Conservation (phyloP, 768 basidiomycete species). For the Boletus subcaerulescens region DNA sequence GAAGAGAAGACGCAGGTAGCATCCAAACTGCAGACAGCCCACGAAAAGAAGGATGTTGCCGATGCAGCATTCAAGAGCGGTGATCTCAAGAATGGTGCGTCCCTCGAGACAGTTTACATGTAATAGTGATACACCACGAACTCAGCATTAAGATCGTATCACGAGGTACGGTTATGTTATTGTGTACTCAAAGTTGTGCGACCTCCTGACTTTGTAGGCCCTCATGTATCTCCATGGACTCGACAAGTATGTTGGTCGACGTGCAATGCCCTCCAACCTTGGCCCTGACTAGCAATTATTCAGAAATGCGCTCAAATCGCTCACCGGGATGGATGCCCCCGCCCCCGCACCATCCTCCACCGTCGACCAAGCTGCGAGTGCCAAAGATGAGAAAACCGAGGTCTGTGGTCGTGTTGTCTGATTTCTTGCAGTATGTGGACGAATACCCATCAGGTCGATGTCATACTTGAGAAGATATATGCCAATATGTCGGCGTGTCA, state of each 20-base stretch:
- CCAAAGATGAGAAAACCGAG: conserved; percentile 60
- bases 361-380: conserved; percentile 31
- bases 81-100: conserved; percentile 56
- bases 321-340: conserved; percentile 36
- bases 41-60: conserved; percentile 61
- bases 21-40: conserved; percentile 58
- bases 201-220: conserved; percentile 39
- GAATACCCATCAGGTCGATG: conserved; percentile 53
- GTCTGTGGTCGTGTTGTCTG: conserved; percentile 32
- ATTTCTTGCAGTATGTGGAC: neutral
- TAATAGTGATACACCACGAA: neutral
- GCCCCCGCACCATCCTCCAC: conserved; percentile 14
- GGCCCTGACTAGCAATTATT: conserved; percentile 2
- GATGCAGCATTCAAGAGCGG: conserved; percentile 71
- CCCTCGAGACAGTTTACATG: neutral
- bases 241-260: conserved; percentile 57
- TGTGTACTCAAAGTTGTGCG: neutral
- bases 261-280: neutral
- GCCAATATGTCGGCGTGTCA: conserved; percentile 86
- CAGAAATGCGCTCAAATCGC: conserved; percentile 55
- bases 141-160: conserved; percentile 67
- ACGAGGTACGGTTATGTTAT: conserved; percentile 49
- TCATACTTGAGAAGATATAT: conserved; percentile 77
- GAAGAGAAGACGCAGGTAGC: conserved; percentile 31
- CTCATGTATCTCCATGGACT: conserved; percentile 72